Evolutionary conservation across 208 protist genomes (phyloP).

Genomic region (Balamuthia mandrillaris): DNA sequence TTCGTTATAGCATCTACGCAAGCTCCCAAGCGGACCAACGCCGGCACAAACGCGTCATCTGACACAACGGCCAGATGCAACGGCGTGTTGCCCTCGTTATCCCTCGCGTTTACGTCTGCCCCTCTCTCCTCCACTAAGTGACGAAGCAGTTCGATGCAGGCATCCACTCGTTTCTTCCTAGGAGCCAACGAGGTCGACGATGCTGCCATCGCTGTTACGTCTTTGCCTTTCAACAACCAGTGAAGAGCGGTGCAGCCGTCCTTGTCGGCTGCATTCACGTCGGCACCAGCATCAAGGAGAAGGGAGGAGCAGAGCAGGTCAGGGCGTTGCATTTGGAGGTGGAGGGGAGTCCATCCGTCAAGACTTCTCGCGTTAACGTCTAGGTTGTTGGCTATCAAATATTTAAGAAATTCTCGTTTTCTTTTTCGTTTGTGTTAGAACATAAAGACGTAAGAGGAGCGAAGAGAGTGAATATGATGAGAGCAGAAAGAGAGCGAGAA

Average conservation of each 20-base stretch:
- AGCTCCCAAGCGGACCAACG: background rate
- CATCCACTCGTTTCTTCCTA: background rate
- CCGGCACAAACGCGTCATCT: background rate
- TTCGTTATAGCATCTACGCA: background rate
- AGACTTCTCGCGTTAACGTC: background rate
- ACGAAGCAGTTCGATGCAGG: background rate
- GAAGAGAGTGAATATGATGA: background rate
- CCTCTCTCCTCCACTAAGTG: background rate
- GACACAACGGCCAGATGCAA: background rate
- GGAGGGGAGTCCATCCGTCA: slow-evolving; percentile 10
- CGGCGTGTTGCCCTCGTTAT: background rate
- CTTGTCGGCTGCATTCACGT: background rate
- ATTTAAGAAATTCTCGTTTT: background rate
- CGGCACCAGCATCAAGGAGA: background rate
- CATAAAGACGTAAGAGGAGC: background rate
- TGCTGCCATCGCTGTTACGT: background rate
- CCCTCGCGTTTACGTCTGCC: background rate
- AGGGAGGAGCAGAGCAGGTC: background rate
- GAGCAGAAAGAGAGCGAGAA: background rate
- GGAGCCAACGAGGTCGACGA: background rate
- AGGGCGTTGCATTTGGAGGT: background rate
- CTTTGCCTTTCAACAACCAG: background rate
- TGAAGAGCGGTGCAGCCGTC: slow-evolving; percentile 3
- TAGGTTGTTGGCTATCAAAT: slow-evolving; percentile 1
- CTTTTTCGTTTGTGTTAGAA: too few relatives aligned